Base-by-base conservation (phyloP, 176 grass and related monocot genomes). In the Chloris gayana region DNA sequence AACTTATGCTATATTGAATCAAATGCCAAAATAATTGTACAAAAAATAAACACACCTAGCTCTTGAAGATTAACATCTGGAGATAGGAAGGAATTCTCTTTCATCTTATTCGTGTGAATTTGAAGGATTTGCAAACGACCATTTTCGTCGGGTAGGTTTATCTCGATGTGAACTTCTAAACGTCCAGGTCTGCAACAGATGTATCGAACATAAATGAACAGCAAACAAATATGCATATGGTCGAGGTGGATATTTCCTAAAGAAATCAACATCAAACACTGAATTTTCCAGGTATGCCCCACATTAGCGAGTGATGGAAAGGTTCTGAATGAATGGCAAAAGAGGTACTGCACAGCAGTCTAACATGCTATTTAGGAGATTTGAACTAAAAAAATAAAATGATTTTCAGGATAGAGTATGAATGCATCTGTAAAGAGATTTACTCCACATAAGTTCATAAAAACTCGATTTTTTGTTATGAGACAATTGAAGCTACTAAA, bases 91-190 rank as follows among this genome's bases (percentile, higher is more conserved):
- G 92, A 98, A 67, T 75, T 98, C 73, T 98, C 96, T 95, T 93
- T 98, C 92, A 95, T 95, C 86, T 93, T 91, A 82, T 85, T 99
- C 39, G 96, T 99, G 84, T 99, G 96, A 79, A 99, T 99, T 84
- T 91, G 92, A 79, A 99, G 90, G 85, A 99, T 93, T 91, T 99
- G 92, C 63, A 99, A 83, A 64, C 92, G 92, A 65, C 96, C 96
- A 91, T 99, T 95, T 80, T 99, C 96, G 46, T 99, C 96, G 79
- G 96, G 96, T 61, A 99, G 86, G 73, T 93, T 95, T 83, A 99
- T 99, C 78, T 99, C 96, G 63, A 95, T 91, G 83, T 99, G 90
- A 90, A 99, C 96, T 83, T 99, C 96, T 71, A 99, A 87, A 39
- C 96, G 83, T 66, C 96, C 96, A 73, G 96, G 92, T 72, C 92